Conservation (phyloP, 805 yeast genomes). For the Metschnikowia anglica region DNA sequence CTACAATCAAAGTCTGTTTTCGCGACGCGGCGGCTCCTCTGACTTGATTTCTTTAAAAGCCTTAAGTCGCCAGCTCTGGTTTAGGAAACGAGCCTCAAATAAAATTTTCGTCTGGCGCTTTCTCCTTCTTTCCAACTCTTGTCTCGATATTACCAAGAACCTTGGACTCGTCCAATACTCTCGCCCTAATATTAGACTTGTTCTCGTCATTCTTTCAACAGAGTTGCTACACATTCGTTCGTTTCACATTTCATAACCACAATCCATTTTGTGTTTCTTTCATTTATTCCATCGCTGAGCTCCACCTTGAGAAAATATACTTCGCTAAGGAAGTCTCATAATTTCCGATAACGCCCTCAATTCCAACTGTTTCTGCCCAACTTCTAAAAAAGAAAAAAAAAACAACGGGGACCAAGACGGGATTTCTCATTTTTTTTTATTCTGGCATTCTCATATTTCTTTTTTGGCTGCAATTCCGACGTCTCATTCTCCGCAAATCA, state of each 20-base stretch:
- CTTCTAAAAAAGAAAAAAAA: not conserved
- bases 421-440: not conserved
- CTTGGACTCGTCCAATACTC: not conserved
- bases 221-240: constrained; percentile 1
- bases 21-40: constrained; percentile 19
- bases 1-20: constrained; percentile 13
- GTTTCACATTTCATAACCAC: constrained; percentile 1
- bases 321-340: not conserved
- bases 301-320: not conserved
- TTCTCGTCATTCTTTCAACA: not conserved
- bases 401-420: not conserved
- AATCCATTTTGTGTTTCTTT: constrained; percentile 3
- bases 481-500: constrained; percentile 4
- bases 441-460: constrained; percentile 1
- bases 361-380: not conserved
- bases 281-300: not conserved
- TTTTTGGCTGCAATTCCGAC: constrained; percentile 12
- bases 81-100: not conserved
- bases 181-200: not conserved
- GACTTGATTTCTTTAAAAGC: constrained; percentile 7
- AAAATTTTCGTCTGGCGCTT: constrained; percentile 1
- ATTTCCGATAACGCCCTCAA: not conserved
- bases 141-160: too few relatives aligned
- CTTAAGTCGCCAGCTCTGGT: constrained; percentile 2
- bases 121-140: not conserved